phyloP scores from a whole-genome alignment of 495 filamentous ascomycete genomes.

The Penicillium mononematosum region DNA sequence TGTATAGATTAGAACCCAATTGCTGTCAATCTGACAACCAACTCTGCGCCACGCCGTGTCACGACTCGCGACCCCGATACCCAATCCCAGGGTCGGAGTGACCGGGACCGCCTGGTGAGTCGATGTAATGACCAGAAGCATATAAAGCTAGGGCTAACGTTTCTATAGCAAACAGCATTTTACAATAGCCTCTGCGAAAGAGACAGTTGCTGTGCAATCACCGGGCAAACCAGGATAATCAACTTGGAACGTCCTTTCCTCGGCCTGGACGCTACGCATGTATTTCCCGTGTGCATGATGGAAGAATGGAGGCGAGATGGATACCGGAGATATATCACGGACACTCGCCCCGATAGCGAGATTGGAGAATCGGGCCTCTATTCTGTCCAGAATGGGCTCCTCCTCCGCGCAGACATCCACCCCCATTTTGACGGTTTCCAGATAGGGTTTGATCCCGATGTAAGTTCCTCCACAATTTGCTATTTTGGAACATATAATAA shows the following conservation, averaged over 20 bases:
- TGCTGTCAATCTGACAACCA: neutral
- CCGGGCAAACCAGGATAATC: neutral
- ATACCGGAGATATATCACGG: neutral
- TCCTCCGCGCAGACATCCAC: neutral
- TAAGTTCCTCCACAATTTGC: neutral
- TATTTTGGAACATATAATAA: neutral
- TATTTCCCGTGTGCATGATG: neutral
- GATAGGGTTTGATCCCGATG: neutral
- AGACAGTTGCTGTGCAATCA: neutral
- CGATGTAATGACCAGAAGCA: neutral
- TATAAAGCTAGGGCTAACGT: neutral
- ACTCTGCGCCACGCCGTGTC: slow-evolving; percentile 1
- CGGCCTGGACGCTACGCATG: neutral
- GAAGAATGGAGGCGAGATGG: neutral
- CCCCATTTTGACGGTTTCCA: neutral
- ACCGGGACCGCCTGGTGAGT: slow-evolving; percentile 1
- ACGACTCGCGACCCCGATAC: neutral
- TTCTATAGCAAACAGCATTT: neutral
- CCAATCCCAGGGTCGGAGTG: neutral
- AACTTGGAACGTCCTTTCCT: neutral
- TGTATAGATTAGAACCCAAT: neutral
- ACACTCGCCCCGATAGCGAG: neutral
- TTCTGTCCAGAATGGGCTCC: slow-evolving; percentile 5
- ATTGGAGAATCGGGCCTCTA: neutral
- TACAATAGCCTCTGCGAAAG: neutral